These are phyloP conservation scores for Cordyceps javanica DNA, from an alignment of 2,329 filamentous ascomycete species.

Conservation along the genomic window DNA sequence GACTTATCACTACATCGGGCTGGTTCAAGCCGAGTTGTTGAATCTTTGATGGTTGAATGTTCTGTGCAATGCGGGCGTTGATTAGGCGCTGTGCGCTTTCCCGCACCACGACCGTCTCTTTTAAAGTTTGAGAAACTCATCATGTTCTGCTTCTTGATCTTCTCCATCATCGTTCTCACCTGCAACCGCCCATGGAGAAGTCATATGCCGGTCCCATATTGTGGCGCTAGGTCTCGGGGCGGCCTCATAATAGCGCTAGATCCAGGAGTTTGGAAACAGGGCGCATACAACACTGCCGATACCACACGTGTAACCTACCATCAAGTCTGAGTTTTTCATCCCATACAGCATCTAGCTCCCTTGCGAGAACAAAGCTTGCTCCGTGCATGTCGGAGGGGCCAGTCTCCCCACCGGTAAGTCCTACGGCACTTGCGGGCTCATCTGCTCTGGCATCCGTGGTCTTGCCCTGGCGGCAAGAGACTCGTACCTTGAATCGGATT, in stretches of 20 bases:
- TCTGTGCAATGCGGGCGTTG: neutral
- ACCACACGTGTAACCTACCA: neutral
- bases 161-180: no score
- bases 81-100: neutral
- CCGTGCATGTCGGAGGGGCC: no score
- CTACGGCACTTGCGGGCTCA: no score
- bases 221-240: conserved; percentile 1
- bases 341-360: no score
- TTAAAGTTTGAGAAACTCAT: no score
- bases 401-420: no score
- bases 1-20: neutral
- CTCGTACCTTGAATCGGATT: no score
- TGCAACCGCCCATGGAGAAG: neutral
- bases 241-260: conserved; percentile 7
- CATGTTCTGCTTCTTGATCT: no score
- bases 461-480: no score
- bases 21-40: neutral
- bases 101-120: no score
- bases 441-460: no score
- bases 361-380: no score
- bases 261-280: neutral
- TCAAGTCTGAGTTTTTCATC: neutral
- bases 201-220: neutral
- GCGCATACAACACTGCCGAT: neutral
- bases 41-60: neutral